These are phyloP conservation scores for Fusarium paranaense DNA, from an alignment of 2,329 filamentous ascomycete genomes.

Conservation along the genomic window DNA sequence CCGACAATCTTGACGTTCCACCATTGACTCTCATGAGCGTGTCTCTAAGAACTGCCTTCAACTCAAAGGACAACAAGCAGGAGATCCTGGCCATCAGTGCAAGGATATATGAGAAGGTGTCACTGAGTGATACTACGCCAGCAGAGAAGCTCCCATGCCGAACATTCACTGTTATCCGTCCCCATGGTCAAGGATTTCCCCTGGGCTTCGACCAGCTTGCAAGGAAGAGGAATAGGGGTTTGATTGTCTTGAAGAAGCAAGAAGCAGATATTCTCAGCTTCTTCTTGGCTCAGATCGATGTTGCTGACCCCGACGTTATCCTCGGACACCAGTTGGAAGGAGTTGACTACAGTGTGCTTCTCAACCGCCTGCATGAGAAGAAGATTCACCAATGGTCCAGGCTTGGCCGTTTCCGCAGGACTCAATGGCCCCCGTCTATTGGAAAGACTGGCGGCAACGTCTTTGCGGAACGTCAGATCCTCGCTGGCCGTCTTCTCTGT, in stretches of 20 bases:
- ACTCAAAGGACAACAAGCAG: slow-evolving; percentile 93
- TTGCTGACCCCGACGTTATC: slow-evolving; percentile 91
- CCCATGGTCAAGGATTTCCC: slow-evolving; percentile 80
- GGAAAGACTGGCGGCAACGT: slow-evolving; percentile 89
- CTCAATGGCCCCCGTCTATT: slow-evolving; percentile 88
- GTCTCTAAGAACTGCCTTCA: slow-evolving; percentile 87
- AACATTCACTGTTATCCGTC: slow-evolving; percentile 92
- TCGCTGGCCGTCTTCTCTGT: slow-evolving; percentile 89
- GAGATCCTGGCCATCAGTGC: slow-evolving; percentile 94
- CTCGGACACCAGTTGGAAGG: slow-evolving; percentile 97
- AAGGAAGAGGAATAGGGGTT: slow-evolving; percentile 77
- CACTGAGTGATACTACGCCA: slow-evolving; percentile 86
- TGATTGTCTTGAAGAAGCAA: slow-evolving; percentile 83
- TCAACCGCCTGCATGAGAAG: slow-evolving; percentile 88
- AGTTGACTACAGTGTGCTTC: slow-evolving; percentile 91
- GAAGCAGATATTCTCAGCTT: slow-evolving; percentile 88
- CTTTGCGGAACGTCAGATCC: slow-evolving; percentile 90
- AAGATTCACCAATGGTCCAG: slow-evolving; percentile 96
- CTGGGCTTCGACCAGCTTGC: slow-evolving; percentile 85
- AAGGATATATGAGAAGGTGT: slow-evolving; percentile 91
- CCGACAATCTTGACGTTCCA: slow-evolving; percentile 84
- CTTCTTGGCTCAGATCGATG: slow-evolving; percentile 89
- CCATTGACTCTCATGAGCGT: slow-evolving; percentile 97
- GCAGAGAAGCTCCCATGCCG: slow-evolving; percentile 90
- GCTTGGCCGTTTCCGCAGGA: slow-evolving; percentile 85